Base-by-base conservation (phyloP, 225 moss, liverwort and hornwort genomes). In the Physcomitrium patens region DNA sequence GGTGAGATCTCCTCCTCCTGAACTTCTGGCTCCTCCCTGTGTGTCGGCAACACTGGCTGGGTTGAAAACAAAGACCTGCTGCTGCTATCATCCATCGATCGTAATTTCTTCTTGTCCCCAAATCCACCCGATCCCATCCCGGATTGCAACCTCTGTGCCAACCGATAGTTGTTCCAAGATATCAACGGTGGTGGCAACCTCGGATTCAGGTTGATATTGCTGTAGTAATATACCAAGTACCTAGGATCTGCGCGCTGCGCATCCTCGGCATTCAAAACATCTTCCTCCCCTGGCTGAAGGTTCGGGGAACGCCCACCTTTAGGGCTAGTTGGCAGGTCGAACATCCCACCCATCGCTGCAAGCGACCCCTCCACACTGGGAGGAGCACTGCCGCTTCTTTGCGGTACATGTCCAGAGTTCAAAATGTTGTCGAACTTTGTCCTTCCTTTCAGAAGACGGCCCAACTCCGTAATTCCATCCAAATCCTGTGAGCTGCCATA, bases 371-470 rank as follows among this genome's bases (percentile, higher is more conserved):
- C 99, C 68, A 99, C 99, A 78, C 95, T 99, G 0, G 99, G 99
- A 76, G 99, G 99, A 11, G 99, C 99, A 73, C 99, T 99, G 50
- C 99, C 99, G 71, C 99, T 99, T 22, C 97, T 87, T 82, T 95
- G 99, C 59, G 99, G 99, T 31, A 95, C 85, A 72, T 90, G 91
- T 56, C 91, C 87, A 3, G 91, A 89, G 61, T 83, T 94, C 77
- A 93, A 76, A 45, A 97, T 87, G 82, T 90, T 97, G 68, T 99
- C 99, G 65, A 90, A 93, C 42, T 95, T 84, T 28, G 94, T 91
- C 49, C 85, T 90, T 26, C 95, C 78, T 67, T 93, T 91, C 61
- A 99, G 89, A 63, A 99, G 75, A 0, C 85, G 79, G 15, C 91
- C 90, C 70, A 99, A 74, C 83, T 99, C 99, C 37, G 83, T 80